Evolutionary conservation across 2,329 filamentous ascomycete species (phyloP).

Genomic region (Aschersonia sp.): DNA sequence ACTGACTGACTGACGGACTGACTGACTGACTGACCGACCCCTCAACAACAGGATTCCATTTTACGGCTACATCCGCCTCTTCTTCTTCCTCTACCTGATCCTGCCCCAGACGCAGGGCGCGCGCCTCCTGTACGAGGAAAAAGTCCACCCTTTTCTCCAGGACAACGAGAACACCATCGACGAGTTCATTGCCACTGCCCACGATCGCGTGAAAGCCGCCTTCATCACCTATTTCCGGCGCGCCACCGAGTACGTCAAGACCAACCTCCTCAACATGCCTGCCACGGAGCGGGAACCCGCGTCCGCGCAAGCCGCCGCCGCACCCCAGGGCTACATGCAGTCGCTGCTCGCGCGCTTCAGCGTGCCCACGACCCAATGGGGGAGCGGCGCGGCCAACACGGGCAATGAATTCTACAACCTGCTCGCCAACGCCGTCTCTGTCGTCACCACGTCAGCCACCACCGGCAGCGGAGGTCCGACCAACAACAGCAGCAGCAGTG

Average conservation of each 20-base stretch:
- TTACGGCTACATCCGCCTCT: constrained; percentile 79
- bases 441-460: constrained; percentile 19
- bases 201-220: constrained; percentile 62
- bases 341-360: constrained; percentile 74
- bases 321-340: constrained; percentile 55
- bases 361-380: constrained; percentile 54
- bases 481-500: too few species aligned
- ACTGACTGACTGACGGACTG: too few species aligned
- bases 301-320: constrained; percentile 28
- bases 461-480: constrained; percentile 24
- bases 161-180: constrained; percentile 85
- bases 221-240: constrained; percentile 64
- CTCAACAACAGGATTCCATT: constrained; percentile 57
- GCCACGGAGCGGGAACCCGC: constrained; percentile 1
- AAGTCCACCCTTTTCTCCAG: constrained; percentile 77
- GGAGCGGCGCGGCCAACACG: constrained; percentile 27
- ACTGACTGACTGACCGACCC: background rate
- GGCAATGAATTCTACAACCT: constrained; percentile 61
- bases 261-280: constrained; percentile 65
- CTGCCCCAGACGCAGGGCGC: constrained; percentile 96
- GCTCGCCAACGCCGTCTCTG: constrained; percentile 58
- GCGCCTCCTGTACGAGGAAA: constrained; percentile 66
- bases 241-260: constrained; percentile 55
- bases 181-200: constrained; percentile 67
- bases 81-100: constrained; percentile 84